Base-by-base conservation (phyloP, 306 rosid species). In the Sesbania bispinosa region DNA sequence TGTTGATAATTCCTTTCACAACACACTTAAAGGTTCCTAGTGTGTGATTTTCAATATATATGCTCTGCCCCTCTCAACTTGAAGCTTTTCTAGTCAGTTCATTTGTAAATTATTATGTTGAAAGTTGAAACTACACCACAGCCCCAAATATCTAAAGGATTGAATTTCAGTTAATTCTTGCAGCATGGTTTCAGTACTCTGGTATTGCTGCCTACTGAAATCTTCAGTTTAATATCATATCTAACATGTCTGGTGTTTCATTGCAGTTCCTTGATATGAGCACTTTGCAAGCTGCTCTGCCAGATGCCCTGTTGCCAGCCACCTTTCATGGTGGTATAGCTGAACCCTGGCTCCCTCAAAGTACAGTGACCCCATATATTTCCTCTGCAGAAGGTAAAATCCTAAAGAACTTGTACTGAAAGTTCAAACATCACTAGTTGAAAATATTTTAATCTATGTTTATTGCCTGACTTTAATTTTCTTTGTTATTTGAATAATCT, bases 311-410 rank as follows among this genome's bases (percentile, higher is more conserved):
- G 77, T 78, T 87, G 80, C 79, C 92, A 21, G 52, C 98, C 62
- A 47, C 85, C 65, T 85, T 80, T 70, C 61, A 77, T 55, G 84
- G 72, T 52, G 91, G 77, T 80, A 73, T 80, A 35, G 71, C 88
- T 73, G 88, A 87, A 69, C 80, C 97, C 52, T 93, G 98, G 97
- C 85, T 88, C 55, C 83, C 96, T 4, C 88, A 84, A 77, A 88
- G 79, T 73, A 50, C 67, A 4, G 52, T 20, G 62, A 14, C 79
- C 20, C 82, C 98, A 3, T 88, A 76, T 79, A 68, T 84, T 65
- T 82, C 92, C 16, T 65, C 87, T 51, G 70, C 87, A 23, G 89
- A 86, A 79, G 96, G 98, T 92, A 75, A n/a, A n/a, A 11, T 55
- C 32, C 45, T 83, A 14, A 32, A 19, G 63, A 65, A 65, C 35